Evolutionary conservation across 345 rosid species (phyloP).

Genomic region (Anacardium occidentale): DNA sequence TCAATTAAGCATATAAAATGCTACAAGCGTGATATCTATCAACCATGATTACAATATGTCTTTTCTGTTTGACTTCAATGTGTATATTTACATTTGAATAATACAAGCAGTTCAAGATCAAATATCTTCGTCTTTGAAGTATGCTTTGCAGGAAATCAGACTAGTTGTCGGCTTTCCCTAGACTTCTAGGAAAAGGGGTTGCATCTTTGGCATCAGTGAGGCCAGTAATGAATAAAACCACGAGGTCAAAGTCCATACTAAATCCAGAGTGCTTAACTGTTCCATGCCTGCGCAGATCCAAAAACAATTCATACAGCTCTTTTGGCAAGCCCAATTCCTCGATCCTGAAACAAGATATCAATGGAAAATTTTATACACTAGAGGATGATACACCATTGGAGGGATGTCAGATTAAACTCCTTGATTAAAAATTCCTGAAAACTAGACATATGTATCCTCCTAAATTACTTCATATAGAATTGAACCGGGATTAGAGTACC

Average conservation of each 20-base stretch:
- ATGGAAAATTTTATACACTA: not conserved
- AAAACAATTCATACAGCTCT: constrained; percentile 75
- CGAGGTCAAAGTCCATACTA: constrained; percentile 61
- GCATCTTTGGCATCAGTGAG: constrained; percentile 73
- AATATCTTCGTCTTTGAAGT: not conserved
- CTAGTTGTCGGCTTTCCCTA: constrained; percentile 52
- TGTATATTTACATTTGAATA: constrained; percentile 4
- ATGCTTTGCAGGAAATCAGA: not conserved
- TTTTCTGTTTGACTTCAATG: not conserved
- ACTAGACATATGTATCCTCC: not conserved
- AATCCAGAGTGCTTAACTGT: constrained; percentile 76
- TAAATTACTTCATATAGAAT: not conserved
- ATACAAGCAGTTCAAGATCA: not conserved
- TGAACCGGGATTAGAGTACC: constrained; percentile 32
- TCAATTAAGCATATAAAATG: constrained; percentile 4
- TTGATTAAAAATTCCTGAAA: not conserved
- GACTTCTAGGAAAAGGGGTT: constrained; percentile 73
- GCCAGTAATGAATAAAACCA: constrained; percentile 70
- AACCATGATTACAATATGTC: not conserved
- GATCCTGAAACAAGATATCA: constrained; percentile 44
- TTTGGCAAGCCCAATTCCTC: constrained; percentile 41
- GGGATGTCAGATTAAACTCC: not conserved
- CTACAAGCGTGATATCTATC: constrained; percentile 16
- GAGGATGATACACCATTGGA: not conserved
- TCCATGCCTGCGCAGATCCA: constrained; percentile 80